Percentiles rank a stretch among this genome's conserved stretches.
These are phyloP conservation scores for Ogataea dorogensis DNA, from an alignment of 805 yeast species.

Conservation along the genomic window DNA sequence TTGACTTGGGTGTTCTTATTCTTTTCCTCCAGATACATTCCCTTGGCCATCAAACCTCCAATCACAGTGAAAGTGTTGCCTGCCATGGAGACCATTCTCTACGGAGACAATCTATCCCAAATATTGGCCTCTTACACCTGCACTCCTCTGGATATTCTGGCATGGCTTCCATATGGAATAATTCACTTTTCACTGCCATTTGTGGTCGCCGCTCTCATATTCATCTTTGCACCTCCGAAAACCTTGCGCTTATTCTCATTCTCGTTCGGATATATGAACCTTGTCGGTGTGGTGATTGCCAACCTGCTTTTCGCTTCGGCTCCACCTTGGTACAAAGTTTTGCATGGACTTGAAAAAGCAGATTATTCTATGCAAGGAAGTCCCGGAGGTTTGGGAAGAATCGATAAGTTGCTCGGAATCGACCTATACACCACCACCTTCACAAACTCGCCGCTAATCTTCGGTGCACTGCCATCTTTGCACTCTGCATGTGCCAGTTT, in stretches of 20 bases:
- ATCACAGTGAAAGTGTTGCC: constrained; percentile 89
- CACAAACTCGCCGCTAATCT: constrained; percentile 83
- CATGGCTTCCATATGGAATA: constrained; percentile 95
- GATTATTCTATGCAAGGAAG: constrained; percentile 89
- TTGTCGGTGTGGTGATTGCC: constrained; percentile 81
- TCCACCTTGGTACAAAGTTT: constrained; percentile 93
- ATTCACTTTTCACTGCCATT: constrained; percentile 91
- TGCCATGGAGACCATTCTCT: constrained; percentile 87
- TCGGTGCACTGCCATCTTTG: constrained; percentile 75
- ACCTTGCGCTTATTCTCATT: constrained; percentile 80
- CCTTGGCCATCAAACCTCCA: constrained; percentile 73
- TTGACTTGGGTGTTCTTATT: constrained; percentile 84
- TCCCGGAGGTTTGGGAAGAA: constrained; percentile 92
- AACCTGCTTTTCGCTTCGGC: constrained; percentile 81
- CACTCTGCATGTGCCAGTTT: constrained; percentile 94
- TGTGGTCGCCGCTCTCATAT: constrained; percentile 72
- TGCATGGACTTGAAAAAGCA: constrained; percentile 86
- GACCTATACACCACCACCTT: constrained; percentile 83
- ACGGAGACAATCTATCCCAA: constrained; percentile 88
- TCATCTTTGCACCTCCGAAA: constrained; percentile 90
- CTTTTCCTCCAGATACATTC: constrained; percentile 74
- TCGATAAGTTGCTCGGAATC: constrained; percentile 74
- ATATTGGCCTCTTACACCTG: constrained; percentile 74
- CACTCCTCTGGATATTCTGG: constrained; percentile 69
- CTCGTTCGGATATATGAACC: constrained; percentile 93